phyloP scores from a whole-genome alignment of 805 yeast species.

The Candida golubevii region DNA sequence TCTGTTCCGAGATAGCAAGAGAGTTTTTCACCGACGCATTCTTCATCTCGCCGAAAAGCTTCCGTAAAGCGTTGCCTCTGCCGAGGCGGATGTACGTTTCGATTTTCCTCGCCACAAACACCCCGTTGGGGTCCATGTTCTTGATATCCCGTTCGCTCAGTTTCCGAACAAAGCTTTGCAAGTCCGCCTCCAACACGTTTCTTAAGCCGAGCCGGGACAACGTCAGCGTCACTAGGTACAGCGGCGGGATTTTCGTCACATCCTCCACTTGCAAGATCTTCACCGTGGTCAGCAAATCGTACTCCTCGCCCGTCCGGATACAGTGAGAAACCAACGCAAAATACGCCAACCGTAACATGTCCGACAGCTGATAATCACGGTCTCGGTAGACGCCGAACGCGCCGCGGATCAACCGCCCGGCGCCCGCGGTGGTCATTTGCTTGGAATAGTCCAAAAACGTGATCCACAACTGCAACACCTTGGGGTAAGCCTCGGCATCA shows the following conservation, averaged over 20 bases:
- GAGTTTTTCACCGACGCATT: conserved; percentile 23
- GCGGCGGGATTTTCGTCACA: conserved; percentile 17
- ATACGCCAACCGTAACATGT: conserved; percentile 26
- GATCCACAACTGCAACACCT: conserved; percentile 33
- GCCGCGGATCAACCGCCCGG: conserved; percentile 4
- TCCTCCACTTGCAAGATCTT: conserved; percentile 26
- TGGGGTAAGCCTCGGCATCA: conserved; percentile 16
- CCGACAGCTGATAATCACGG: conserved; percentile 14
- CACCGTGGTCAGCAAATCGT: conserved; percentile 22
- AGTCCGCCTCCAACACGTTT: conserved; percentile 6
- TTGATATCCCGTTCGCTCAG: conserved; percentile 15
- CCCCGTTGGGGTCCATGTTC: conserved; percentile 33
- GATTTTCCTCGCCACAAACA: conserved; percentile 20
- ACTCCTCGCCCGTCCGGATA: conserved; percentile 19
- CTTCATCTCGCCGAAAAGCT: conserved; percentile 23
- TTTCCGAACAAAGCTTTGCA: conserved; percentile 3
- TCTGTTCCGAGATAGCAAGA: conserved; percentile 34
- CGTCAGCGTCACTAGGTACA: conserved; percentile 16
- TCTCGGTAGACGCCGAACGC: conserved; percentile 9
- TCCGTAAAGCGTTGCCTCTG: conserved; percentile 19
- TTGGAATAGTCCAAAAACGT: conserved; percentile 25
- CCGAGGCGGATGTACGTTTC: conserved; percentile 18
- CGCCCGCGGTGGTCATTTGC: conserved; percentile 7
- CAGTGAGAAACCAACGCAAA: conserved; percentile 34
- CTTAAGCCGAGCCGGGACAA: conserved; percentile 15